Conservation (phyloP, 257 asterid genomes). For the Henckelia pumila region DNA sequence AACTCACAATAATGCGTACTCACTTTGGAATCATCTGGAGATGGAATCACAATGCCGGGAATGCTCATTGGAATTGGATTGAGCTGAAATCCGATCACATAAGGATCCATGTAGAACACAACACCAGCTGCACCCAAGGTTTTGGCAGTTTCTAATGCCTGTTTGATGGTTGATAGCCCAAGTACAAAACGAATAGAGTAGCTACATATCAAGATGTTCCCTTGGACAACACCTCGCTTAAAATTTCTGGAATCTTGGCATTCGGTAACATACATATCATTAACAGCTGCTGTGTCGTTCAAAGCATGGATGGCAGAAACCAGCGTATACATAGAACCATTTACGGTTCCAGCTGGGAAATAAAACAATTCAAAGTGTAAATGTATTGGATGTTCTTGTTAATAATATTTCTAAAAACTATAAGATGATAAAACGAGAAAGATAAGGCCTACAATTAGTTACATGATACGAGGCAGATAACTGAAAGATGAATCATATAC, state of each 20-base stretch:
- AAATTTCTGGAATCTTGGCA: slow-evolving; percentile 82
- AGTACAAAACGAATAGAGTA: slow-evolving; percentile 96
- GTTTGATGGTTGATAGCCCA: slow-evolving; percentile 87
- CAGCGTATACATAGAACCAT: slow-evolving; percentile 57
- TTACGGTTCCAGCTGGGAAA: slow-evolving; percentile 77
- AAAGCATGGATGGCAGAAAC: slow-evolving; percentile 84
- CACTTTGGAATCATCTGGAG: slow-evolving; percentile 89
- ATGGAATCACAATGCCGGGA: slow-evolving; percentile 86
- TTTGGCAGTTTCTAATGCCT: slow-evolving; percentile 75
- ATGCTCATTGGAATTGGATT: slow-evolving; percentile 80
- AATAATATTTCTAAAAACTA: no score
- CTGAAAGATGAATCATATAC: no score
- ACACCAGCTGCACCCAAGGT: slow-evolving; percentile 88
- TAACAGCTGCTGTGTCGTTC: slow-evolving; percentile 40
- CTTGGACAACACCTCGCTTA: slow-evolving; percentile 57
- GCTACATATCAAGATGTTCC: slow-evolving; percentile 90
- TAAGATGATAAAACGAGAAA: background rate
- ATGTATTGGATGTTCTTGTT: no score
- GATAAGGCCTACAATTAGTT: background rate
- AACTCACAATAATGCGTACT: slow-evolving; percentile 16
- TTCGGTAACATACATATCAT: slow-evolving; percentile 81
- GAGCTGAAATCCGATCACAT: slow-evolving; percentile 84
- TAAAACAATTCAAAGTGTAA: slow-evolving; percentile 12
- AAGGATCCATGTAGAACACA: slow-evolving; percentile 96
- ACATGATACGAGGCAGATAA: no score